phyloP scores from a whole-genome alignment of 2,329 filamentous ascomycete genomes.

The Corinectria fuckeliana region DNA sequence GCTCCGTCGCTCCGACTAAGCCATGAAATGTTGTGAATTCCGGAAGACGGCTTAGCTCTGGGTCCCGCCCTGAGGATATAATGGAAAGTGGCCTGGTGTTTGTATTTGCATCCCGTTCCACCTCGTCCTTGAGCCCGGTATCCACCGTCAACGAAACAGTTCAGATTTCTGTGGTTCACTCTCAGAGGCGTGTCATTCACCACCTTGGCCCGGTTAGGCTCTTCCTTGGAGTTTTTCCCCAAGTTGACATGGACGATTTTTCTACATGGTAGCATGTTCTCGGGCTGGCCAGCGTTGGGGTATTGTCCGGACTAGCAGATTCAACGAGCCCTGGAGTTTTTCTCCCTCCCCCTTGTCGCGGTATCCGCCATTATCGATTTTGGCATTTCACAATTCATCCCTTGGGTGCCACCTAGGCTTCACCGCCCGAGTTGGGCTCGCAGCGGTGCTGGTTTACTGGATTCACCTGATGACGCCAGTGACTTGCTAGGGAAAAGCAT shows the following conservation, averaged over 20 bases:
- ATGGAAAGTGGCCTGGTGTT: constrained; percentile 5
- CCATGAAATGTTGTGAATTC: not conserved
- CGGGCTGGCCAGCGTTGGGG: no score
- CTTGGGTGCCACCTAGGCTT: constrained; percentile 5
- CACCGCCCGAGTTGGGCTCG: constrained; percentile 9
- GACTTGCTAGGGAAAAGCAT: constrained; percentile 21
- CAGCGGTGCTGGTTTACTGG: not conserved
- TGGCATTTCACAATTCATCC: not conserved
- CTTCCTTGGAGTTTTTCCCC: not conserved
- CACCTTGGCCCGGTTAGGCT: no score
- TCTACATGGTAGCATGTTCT: no score
- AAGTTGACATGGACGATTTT: no score
- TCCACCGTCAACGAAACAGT: not conserved
- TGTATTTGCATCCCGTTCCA: not conserved
- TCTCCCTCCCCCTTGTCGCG: not conserved
- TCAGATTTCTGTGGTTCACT: not conserved
- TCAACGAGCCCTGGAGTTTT: not conserved
- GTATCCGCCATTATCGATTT: not conserved
- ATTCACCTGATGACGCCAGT: constrained; percentile 28
- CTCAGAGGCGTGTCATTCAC: not conserved
- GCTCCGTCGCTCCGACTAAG: not conserved
- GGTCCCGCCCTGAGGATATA: not conserved
- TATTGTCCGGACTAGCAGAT: no score
- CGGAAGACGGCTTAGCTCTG: not conserved
- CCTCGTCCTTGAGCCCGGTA: not conserved